These are phyloP conservation scores for maize (Zea mays) DNA, from an alignment of 176 grass and related monocot genomes.

Conservation along the genomic window Zm-B73-REFERENCE-NAM-5.0 NC_050098.1:126891001-126891500, in stretches of 20 bases:
- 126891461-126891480: conserved; percentile 27
- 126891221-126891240: conserved; percentile 18
- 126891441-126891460: conserved; percentile 87
- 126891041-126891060: conserved; percentile 41
- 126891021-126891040: conserved; percentile 50
- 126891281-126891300: background rate
- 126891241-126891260: conserved; percentile 23
- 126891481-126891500: too few relatives aligned
- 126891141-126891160: background rate
- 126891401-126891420: conserved; percentile 54
- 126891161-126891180: background rate
- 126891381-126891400: conserved; percentile 42
- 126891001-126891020: conserved; percentile 29
- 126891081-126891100: conserved; percentile 41
- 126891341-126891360: background rate
- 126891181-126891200: background rate
- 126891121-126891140: background rate
- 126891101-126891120: conserved; percentile 30
- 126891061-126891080: conserved; percentile 28
- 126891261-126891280: background rate
- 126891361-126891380: conserved; percentile 47
- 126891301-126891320: background rate
- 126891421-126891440: conserved; percentile 49
- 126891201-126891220: background rate
- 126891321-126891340: background rate